Evolutionary conservation across 805 yeast species (phyloP).

Genomic region (Sugiyamaella valdiviana): DNA sequence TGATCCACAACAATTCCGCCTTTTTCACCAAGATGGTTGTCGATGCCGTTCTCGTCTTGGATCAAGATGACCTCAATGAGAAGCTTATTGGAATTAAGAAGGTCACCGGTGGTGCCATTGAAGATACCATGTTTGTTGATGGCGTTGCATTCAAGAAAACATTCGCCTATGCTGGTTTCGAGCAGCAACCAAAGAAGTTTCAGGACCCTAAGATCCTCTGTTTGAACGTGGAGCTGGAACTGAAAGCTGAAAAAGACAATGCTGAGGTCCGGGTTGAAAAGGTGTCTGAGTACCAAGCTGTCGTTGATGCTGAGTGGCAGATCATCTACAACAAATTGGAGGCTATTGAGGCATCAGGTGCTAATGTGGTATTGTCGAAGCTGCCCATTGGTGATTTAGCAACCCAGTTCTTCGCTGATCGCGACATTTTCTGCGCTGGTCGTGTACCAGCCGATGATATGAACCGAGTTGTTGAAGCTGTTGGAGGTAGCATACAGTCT

Average conservation of each 20-base stretch:
- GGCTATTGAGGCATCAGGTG: constrained; percentile 77
- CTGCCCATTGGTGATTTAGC: constrained; percentile 98
- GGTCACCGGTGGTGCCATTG: constrained; percentile 94
- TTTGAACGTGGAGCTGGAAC: constrained; percentile 87
- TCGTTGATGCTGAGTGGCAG: constrained; percentile 99
- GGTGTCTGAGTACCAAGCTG: constrained; percentile 88
- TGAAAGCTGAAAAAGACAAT: constrained; percentile 97
- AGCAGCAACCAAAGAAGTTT: constrained; percentile 92
- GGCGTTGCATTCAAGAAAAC: constrained; percentile 98
- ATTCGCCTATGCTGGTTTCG: constrained; percentile 96
- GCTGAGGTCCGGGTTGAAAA: constrained; percentile 96
- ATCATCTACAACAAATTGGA: constrained; percentile 81
- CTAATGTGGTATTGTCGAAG: constrained; percentile 86
- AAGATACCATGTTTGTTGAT: constrained; percentile 78
- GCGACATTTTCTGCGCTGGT: constrained; percentile 96
- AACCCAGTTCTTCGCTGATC: constrained; percentile 96
- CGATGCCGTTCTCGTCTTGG: constrained; percentile 85
- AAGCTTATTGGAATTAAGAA: constrained; percentile 88
- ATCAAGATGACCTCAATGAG: constrained; percentile 80
- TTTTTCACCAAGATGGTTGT: constrained; percentile 96
- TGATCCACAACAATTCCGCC: constrained; percentile 78
- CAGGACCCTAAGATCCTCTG: constrained; percentile 72
- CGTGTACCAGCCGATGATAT: constrained; percentile 84
- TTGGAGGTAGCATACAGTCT: constrained; percentile 84
- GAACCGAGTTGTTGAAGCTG: constrained; percentile 88